Conservation (phyloP, 2,329 filamentous ascomycete species). For the Claviceps pazoutovae region DNA sequence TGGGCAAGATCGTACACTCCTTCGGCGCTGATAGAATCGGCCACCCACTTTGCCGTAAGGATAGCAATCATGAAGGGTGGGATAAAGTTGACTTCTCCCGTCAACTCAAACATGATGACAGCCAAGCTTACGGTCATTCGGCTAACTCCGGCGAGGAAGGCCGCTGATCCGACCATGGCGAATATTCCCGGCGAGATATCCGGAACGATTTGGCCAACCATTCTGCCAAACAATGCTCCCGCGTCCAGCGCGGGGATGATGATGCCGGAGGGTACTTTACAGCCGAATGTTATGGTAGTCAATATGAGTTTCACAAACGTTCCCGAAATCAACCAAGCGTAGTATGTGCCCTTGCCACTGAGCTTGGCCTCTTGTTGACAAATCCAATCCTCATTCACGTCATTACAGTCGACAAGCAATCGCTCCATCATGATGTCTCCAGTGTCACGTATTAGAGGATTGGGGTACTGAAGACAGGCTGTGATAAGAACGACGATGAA, state of each 20-base stretch:
- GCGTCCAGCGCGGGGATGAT: constrained; percentile 46
- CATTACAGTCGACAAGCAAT: constrained; percentile 39
- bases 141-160: constrained; percentile 43
- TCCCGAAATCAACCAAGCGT: constrained; percentile 37
- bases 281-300: constrained; percentile 44
- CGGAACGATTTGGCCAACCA: constrained; percentile 27
- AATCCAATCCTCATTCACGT: constrained; percentile 27
- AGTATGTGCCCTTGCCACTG: constrained; percentile 25
- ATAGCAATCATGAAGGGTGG: constrained; percentile 46
- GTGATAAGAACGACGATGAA: constrained; percentile 39
- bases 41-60: constrained; percentile 43
- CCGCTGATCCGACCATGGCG: constrained; percentile 45
- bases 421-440: constrained; percentile 43
- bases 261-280: constrained; percentile 45
- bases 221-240: constrained; percentile 42
- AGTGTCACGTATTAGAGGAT: constrained; percentile 38
- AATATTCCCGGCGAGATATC: constrained; percentile 42
- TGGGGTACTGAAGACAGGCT: constrained; percentile 40
- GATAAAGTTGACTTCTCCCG: constrained; percentile 42
- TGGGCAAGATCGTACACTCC: constrained; percentile 48
- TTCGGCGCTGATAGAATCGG: constrained; percentile 37
- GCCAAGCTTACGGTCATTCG: constrained; percentile 44
- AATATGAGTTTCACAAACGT: constrained; percentile 39
- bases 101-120: constrained; percentile 49
- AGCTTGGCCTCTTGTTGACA: constrained; percentile 32